phyloP scores from a whole-genome alignment of 805 yeast genomes.

The Suhomyces vadensis region DNA sequence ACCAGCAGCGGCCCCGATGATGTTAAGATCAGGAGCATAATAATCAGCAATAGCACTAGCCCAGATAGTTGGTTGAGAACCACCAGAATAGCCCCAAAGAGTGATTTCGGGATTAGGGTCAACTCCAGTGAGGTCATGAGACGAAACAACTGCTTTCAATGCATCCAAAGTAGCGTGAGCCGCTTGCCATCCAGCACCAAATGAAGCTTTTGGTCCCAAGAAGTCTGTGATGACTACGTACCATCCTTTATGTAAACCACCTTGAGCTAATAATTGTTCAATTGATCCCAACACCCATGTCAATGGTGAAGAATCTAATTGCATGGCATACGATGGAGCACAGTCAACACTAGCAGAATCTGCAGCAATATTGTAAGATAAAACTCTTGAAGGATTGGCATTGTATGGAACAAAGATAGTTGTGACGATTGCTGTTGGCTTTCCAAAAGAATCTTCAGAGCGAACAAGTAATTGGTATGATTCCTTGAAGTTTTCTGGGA shows the following conservation, averaged over 20 bases:
- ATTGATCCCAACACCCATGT: background rate
- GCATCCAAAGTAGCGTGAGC: conserved; percentile 22
- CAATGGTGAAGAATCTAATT: background rate
- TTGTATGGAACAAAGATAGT: conserved; percentile 25
- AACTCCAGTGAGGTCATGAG: conserved; percentile 17
- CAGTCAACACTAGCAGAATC: conserved; percentile 23
- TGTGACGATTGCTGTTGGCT: conserved; percentile 23
- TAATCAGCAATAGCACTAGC: conserved; percentile 24
- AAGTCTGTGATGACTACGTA: conserved; percentile 21
- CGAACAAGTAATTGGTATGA: conserved; percentile 24
- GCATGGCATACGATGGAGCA: conserved; percentile 20
- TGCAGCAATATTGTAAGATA: conserved; percentile 22
- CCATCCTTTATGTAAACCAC: conserved; percentile 20
- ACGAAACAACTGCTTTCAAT: conserved; percentile 16
- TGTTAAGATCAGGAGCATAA: conserved; percentile 24
- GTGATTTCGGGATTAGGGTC: conserved; percentile 15
- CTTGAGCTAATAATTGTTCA: conserved; percentile 16
- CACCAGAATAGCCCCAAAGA: conserved; percentile 28
- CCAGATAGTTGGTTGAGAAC: conserved; percentile 26
- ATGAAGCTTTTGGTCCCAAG: conserved; percentile 21
- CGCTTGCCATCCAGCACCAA: conserved; percentile 20
- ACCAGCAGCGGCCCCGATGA: conserved; percentile 35
- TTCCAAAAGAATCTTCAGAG: conserved; percentile 20
- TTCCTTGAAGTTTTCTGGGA: conserved; percentile 21
- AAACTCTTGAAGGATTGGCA: conserved; percentile 22